phyloP scores from a whole-genome alignment of 768 basidiomycete genomes.

The Mycena capillaripes region DNA sequence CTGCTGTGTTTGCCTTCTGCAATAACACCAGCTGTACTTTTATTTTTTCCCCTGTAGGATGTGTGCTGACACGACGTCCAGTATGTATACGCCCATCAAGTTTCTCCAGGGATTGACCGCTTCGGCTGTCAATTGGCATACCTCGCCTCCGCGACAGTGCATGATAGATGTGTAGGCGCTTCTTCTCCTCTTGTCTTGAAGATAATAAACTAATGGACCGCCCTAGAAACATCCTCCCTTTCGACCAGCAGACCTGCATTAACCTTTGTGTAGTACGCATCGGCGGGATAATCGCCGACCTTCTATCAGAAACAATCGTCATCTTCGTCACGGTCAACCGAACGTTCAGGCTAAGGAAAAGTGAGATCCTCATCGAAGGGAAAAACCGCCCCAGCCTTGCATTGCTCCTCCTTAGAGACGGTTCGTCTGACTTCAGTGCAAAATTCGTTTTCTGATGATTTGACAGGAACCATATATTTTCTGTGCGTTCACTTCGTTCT shows the following conservation, averaged over 20 bases:
- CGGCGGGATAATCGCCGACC: slow-evolving; percentile 45
- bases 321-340: slow-evolving; percentile 45
- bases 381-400: slow-evolving; percentile 42
- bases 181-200: neutral
- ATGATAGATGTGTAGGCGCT: slow-evolving; percentile 30
- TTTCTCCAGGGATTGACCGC: slow-evolving; percentile 21
- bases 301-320: slow-evolving; percentile 47
- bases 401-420: slow-evolving; percentile 43
- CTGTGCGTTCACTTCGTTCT: slow-evolving; percentile 30
- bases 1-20: slow-evolving; percentile 45
- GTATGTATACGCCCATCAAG: slow-evolving; percentile 36
- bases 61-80: neutral
- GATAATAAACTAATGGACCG: neutral
- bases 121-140: slow-evolving; percentile 36
- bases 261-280: slow-evolving; percentile 40
- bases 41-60: neutral
- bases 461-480: slow-evolving; percentile 45
- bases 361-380: slow-evolving; percentile 28
- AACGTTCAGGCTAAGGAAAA: slow-evolving; percentile 39
- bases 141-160: slow-evolving; percentile 28
- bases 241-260: neutral
- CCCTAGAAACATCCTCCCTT: neutral
- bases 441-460: neutral
- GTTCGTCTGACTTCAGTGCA: slow-evolving; percentile 4
- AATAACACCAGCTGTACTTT: slow-evolving; percentile 45